Percentiles rank a stretch among this genome's conserved stretches.
These are phyloP conservation scores for Cystobasidium tubakii DNA, from an alignment of 768 basidiomycete species.

Conservation along the genomic window DNA sequence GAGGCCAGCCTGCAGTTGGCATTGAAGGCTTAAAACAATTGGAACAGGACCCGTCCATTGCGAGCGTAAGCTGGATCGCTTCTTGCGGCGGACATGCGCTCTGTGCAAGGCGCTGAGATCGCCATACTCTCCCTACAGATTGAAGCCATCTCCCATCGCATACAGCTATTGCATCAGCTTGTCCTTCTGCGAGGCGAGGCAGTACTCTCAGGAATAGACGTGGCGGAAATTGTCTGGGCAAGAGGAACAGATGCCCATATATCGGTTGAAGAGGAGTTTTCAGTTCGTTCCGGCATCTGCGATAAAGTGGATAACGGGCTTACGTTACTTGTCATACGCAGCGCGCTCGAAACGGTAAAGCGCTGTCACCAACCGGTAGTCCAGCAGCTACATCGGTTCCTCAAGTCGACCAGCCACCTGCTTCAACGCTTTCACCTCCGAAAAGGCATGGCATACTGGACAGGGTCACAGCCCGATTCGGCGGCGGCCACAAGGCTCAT, in stretches of 20 bases:
- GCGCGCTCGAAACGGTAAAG: neutral
- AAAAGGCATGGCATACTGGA: constrained; percentile 17
- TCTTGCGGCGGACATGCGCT: no score
- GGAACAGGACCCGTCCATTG: neutral
- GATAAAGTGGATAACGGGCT: neutral
- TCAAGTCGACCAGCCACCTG: neutral
- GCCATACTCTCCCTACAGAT: neutral
- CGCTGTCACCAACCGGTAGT: neutral
- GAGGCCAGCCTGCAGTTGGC: neutral
- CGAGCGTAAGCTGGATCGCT: neutral
- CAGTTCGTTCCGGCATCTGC: constrained; percentile 2
- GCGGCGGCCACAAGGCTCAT: neutral
- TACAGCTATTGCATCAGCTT: constrained; percentile 7
- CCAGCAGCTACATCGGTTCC: neutral
- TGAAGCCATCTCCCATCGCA: neutral
- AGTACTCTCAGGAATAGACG: constrained; percentile 9
- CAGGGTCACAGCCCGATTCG: constrained; percentile 1
- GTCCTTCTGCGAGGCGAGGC: constrained; percentile 15
- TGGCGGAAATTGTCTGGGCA: constrained; percentile 14
- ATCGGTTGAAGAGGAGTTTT: constrained; percentile 16
- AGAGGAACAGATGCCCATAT: constrained; percentile 17
- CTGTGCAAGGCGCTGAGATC: neutral
- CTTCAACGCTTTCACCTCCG: neutral
- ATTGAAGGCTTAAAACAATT: neutral
- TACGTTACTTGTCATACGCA: neutral